Conservation (phyloP, 2,329 filamentous ascomycete species). For the Trichoderma hamatum region DNA sequence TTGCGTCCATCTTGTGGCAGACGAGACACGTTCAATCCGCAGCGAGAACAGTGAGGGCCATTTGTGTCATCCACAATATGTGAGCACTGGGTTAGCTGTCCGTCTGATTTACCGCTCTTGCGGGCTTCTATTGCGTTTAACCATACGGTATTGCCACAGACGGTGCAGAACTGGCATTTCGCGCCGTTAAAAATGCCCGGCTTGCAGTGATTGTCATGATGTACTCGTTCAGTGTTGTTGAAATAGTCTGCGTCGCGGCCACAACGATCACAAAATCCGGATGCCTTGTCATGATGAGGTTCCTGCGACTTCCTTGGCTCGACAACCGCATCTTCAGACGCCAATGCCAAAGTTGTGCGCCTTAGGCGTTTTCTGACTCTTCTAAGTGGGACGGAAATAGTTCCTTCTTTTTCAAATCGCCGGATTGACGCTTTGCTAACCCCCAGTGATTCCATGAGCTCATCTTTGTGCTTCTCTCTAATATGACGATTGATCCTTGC, state of each 20-base stretch:
- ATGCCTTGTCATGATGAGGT: background rate
- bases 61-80: background rate
- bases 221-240: conserved; percentile 12
- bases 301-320: background rate
- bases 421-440: conserved; percentile 9
- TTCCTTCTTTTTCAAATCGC: conserved; percentile 5
- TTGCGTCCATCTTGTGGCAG: background rate
- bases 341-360: background rate
- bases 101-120: conserved; percentile 1
- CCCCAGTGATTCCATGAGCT: conserved; percentile 30
- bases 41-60: conserved; percentile 13
- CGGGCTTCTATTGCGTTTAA: background rate
- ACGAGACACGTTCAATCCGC: conserved; percentile 12
- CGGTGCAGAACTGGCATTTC: conserved; percentile 25
- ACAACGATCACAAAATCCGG: conserved; percentile 26
- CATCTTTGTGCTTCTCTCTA: conserved; percentile 35
- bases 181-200: conserved; percentile 5
- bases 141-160: conserved; percentile 26
- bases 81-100: background rate
- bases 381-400: conserved; percentile 6
- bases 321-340: background rate
- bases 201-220: conserved; percentile 25
- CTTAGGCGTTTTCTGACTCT: background rate
- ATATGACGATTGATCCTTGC: conserved; percentile 38
- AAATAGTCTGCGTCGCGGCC: conserved; percentile 18